phyloP scores from a whole-genome alignment of 2,329 filamentous ascomycete species.

The Fusarium sp. region DNA sequence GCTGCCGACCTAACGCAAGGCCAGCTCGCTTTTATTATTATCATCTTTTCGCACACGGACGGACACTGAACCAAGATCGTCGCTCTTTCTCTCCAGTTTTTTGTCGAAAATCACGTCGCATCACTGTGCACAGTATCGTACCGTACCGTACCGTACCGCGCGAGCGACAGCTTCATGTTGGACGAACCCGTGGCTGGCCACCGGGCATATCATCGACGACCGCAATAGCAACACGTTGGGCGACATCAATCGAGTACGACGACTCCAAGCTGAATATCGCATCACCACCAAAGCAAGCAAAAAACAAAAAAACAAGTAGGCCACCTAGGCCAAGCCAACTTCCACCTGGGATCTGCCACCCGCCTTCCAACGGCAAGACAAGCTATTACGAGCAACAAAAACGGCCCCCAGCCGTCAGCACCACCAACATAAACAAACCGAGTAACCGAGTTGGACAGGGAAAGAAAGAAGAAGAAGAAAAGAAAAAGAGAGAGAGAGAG shows the following conservation, averaged over 20 bases:
- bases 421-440: conserved; percentile 10
- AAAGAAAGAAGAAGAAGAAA: not conserved
- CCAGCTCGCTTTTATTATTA: conserved; percentile 21
- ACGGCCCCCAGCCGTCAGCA: conserved; percentile 26
- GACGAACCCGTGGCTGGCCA: conserved; percentile 41
- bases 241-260: conserved; percentile 21
- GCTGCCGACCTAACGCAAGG: conserved; percentile 2
- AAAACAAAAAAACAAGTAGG: conserved; percentile 6
- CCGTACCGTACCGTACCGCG: not conserved
- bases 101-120: conserved; percentile 1
- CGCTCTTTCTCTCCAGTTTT: conserved; percentile 36
- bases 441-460: not conserved
- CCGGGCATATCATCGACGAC: conserved; percentile 22
- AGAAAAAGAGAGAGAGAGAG: conserved; percentile 16
- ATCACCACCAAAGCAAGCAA: conserved; percentile 1
- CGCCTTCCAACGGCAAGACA: conserved; percentile 14
- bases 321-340: conserved; percentile 10
- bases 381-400: conserved; percentile 1
- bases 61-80: conserved; percentile 36
- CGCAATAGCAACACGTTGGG: conserved; percentile 11
- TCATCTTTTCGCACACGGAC: conserved; percentile 18
- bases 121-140: not conserved
- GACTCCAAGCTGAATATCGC: conserved; percentile 16
- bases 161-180: conserved; percentile 25
- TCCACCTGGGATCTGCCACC: conserved; percentile 21